These are phyloP conservation scores for Fusarium floridanum DNA, from an alignment of 2,329 filamentous ascomycete species.

Conservation along the genomic window DNA sequence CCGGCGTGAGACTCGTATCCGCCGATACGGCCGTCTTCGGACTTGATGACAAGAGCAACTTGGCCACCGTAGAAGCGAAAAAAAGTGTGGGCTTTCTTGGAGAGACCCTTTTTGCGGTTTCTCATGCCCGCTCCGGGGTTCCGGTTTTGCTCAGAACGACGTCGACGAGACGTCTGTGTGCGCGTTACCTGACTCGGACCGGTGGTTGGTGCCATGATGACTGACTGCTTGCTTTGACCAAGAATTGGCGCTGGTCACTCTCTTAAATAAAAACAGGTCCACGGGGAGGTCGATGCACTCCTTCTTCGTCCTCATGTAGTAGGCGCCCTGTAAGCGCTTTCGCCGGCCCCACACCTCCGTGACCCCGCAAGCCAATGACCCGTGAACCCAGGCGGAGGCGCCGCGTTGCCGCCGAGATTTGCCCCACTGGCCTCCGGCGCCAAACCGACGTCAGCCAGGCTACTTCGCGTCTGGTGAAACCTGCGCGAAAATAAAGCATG, in stretches of 20 bases:
- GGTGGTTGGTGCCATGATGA: background rate
- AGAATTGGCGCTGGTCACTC: background rate
- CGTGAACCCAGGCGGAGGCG: background rate
- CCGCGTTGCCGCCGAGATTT: background rate
- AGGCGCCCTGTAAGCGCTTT: background rate
- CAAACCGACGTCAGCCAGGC: background rate
- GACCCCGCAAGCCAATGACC: background rate
- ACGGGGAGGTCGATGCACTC: background rate
- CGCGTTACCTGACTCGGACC: background rate
- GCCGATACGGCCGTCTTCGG: background rate
- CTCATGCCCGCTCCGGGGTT: conserved; percentile 12
- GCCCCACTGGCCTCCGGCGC: background rate
- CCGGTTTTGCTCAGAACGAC: conserved; percentile 5
- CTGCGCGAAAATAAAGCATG: background rate
- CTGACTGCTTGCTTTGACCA: background rate
- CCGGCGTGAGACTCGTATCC: conserved; percentile 2
- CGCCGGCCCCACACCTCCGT: background rate
- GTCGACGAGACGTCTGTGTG: background rate
- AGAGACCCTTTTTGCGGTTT: conserved; percentile 5
- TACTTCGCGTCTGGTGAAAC: background rate
- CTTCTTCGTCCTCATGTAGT: too few species aligned
- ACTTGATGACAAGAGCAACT: conserved; percentile 3
- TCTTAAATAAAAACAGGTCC: background rate
- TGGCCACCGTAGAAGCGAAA: conserved; percentile 9
- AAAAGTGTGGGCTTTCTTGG: conserved; percentile 18